Evolutionary conservation across 1,139 yeast genomes (phyloP), one percentile per base, ranked within the genome.

Genomic region (Wickerhamomyces sp.): DNA sequence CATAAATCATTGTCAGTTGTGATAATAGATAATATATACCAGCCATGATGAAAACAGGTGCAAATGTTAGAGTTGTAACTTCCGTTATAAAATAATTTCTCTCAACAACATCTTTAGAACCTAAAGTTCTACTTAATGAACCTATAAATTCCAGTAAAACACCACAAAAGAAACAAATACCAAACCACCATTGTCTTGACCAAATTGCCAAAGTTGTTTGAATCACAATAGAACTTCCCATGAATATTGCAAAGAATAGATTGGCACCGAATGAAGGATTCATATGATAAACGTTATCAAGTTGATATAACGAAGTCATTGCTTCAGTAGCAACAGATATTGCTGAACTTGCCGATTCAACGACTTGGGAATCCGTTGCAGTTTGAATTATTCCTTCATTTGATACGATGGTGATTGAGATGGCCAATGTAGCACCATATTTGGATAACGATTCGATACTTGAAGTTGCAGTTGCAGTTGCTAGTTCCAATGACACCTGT

Each of bases 41-140:
- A 4, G 84, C 96, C 88, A 86, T 84, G 36, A 85, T 68, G 56
- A 89, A 87, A 6, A 91, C 91, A 0, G 96, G 96, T 0, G 88
- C 91, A 35, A 88, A 62, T 0, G 95, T 86, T 41, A 87, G 64
- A 40, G 82, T 64, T 34, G 80, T 72, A 44, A 78, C 74, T 57
- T 88, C 95, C 43, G 78, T 59, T 36, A 85, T 58, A 54, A 68
- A 88, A 32, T 64, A 64, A 40, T 70, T 56, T 34, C 62, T 44
- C 31, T 61, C 55, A n/a, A 41, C 28, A 1, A 36, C 37, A 42
- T 72, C 59, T 41, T 64, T 61, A 33, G 65, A 57, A 5, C 71
- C 57, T 33, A 73, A 57, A 10, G 76, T 59, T 40, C 96, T 63
- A 6, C 85, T 88, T 29, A 75, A 57, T 50, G 82, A 87, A 2